Conservation (phyloP, 495 filamentous ascomycete species). For the Cercophora scortea region DNA sequence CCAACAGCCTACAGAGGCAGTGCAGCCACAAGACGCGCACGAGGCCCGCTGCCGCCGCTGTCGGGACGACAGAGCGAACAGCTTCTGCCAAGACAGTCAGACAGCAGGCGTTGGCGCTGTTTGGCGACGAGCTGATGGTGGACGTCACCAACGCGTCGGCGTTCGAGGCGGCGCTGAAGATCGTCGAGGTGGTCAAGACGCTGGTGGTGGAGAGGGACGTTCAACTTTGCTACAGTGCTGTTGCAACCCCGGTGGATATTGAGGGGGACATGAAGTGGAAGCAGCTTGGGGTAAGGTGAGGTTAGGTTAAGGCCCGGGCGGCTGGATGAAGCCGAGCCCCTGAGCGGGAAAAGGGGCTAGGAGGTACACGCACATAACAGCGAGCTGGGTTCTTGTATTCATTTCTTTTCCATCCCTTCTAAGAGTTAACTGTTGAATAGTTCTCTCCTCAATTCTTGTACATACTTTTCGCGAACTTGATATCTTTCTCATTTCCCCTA, state of each 20-base stretch:
- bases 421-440: no score
- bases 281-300: background rate
- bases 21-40: conserved; percentile 5
- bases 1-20: conserved; percentile 11
- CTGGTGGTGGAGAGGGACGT: conserved; percentile 8
- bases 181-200: conserved; percentile 14
- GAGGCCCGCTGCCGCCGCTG: background rate
- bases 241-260: conserved; percentile 4
- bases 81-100: background rate
- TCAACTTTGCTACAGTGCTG: conserved; percentile 4
- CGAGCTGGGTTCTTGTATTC: no score
- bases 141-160: conserved; percentile 11
- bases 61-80: background rate
- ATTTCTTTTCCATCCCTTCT: no score
- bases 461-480: no score
- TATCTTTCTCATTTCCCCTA: no score
- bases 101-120: no score
- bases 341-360: no score
- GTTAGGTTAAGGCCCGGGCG: background rate
- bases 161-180: conserved; percentile 17
- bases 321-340: no score
- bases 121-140: conserved; percentile 5
- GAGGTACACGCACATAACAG: no score
- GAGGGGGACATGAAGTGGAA: background rate
- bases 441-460: no score